These are phyloP conservation scores for Yarrowia keelungensis DNA, from an alignment of 805 yeast species.

Conservation along the genomic window DNA sequence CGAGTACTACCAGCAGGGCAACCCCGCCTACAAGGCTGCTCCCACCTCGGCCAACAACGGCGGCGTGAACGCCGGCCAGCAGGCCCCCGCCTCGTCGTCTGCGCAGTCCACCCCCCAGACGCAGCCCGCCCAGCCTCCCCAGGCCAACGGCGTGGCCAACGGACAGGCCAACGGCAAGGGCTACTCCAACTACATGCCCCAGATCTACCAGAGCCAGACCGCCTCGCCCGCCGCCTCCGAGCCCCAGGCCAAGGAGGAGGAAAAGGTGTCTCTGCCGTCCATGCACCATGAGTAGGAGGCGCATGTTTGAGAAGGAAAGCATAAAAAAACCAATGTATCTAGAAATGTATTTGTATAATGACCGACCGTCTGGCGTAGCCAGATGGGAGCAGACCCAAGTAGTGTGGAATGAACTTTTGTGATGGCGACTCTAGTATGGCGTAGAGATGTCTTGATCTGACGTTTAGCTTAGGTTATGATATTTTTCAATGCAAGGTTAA, in stretches of 20 bases:
- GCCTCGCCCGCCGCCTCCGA: constrained; percentile 41
- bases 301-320: constrained; percentile 2
- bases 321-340: constrained; percentile 36
- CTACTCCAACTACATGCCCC: constrained; percentile 43
- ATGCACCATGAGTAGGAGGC: constrained; percentile 33
- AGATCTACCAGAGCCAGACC: constrained; percentile 43
- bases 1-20: constrained; percentile 40
- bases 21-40: constrained; percentile 39
- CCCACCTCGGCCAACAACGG: constrained; percentile 20
- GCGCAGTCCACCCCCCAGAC: constrained; percentile 36
- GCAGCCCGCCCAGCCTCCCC: constrained; percentile 37
- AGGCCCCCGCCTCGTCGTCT: constrained; percentile 29
- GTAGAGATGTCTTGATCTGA: too few species aligned
- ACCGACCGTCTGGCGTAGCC: too few species aligned
- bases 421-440: too few species aligned
- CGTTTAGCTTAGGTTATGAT: too few species aligned
- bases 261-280: constrained; percentile 29
- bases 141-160: constrained; percentile 29
- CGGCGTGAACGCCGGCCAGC: not conserved
- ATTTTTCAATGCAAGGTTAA: too few species aligned
- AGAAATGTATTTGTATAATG: constrained; percentile 39
- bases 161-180: constrained; percentile 40
- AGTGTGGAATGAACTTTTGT: not conserved
- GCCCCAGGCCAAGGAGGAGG: constrained; percentile 40
- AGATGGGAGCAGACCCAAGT: not conserved